Evolutionary conservation across 805 yeast species (phyloP).

Genomic region (Tetrapisispora pingtungensis): DNA sequence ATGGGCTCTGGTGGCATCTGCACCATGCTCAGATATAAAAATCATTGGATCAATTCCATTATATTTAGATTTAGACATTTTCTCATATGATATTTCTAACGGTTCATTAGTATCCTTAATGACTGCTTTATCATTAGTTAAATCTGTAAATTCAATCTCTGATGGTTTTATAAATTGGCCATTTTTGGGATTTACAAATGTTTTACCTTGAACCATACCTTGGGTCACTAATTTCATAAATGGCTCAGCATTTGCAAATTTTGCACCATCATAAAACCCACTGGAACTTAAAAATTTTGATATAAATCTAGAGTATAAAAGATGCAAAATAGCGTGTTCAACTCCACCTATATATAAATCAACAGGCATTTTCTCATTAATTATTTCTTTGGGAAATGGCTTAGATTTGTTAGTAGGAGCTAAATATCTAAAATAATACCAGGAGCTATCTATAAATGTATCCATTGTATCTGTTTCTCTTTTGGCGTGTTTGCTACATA

Average conservation of each 20-base stretch:
- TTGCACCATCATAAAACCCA: slow-evolving; percentile 59
- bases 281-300: slow-evolving; percentile 63
- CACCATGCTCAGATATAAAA: slow-evolving; percentile 70
- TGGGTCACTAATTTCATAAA: slow-evolving; percentile 73
- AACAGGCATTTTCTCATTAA: slow-evolving; percentile 58
- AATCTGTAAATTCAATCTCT: slow-evolving; percentile 42
- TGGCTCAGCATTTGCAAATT: slow-evolving; percentile 58
- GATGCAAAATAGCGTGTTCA: slow-evolving; percentile 91
- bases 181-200: slow-evolving; percentile 59
- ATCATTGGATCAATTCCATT: slow-evolving; percentile 87
- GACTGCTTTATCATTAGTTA: slow-evolving; percentile 32
- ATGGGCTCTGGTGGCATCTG: slow-evolving; percentile 92
- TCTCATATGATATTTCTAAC: slow-evolving; percentile 61
- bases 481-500: slow-evolving; percentile 59
- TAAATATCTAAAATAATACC: slow-evolving; percentile 83
- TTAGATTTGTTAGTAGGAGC: slow-evolving; percentile 53
- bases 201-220: slow-evolving; percentile 96
- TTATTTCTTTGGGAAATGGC: slow-evolving; percentile 47
- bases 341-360: slow-evolving; percentile 91
- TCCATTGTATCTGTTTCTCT: slow-evolving; percentile 98
- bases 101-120: slow-evolving; percentile 40
- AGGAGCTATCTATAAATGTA: slow-evolving; percentile 94
- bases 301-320: slow-evolving; percentile 77
- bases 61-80: slow-evolving; percentile 93
- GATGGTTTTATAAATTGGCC: slow-evolving; percentile 73